Evolutionary conservation across 2,329 filamentous ascomycete species (phyloP), one percentile per base, ranked within the genome.

Genomic region (Exophiala oligosperma): DNA sequence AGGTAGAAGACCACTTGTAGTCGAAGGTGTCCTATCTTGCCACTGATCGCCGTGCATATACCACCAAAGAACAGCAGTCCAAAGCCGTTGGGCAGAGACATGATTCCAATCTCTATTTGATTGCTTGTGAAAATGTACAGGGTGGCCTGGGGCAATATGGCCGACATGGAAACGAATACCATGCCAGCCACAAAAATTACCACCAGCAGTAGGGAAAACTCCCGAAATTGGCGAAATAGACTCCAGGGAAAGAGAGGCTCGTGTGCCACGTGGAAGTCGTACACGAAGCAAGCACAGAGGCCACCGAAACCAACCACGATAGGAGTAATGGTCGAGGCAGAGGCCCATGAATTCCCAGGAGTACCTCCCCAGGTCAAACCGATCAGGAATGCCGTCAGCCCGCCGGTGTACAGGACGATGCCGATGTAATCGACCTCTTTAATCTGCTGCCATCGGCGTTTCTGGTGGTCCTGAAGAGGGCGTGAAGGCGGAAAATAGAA

Each of bases 401-500:
- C 77, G 12, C 68, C 67, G 7, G 71, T 61, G 63, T 73, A 78
- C 0, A 81, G 69, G 29, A 76, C 64, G 47, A 79, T 73, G 28
- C 78, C 79, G 44, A 77, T 50, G 61, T 70, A 79, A 62, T 81
- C 81, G 7, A 83, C 69, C 59, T 76, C 71, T 64, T 71, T 75
- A 44, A 77, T 60, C 64, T 74, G 71, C 60, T 77, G 68, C 37
- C 54, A 70, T 67, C 52, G 68, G 41, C 24, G 73, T 66, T 61
- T 59, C 11, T 56, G 47, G 7, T 46, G 51, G 38, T 57, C 60
- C 58, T 79, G 76, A 17, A 79, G 74, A 72, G 67, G 76, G 73
- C 21, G 72, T 66, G 66, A 74, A 80, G 80, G 78, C 24, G 78
- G 79, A 61, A 76, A 74, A 67, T 81, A 82, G 55, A 78, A 76